Evolutionary conservation across 139 green algal genomes (phyloP).

Genomic region (Micractinium conductrix): DNA sequence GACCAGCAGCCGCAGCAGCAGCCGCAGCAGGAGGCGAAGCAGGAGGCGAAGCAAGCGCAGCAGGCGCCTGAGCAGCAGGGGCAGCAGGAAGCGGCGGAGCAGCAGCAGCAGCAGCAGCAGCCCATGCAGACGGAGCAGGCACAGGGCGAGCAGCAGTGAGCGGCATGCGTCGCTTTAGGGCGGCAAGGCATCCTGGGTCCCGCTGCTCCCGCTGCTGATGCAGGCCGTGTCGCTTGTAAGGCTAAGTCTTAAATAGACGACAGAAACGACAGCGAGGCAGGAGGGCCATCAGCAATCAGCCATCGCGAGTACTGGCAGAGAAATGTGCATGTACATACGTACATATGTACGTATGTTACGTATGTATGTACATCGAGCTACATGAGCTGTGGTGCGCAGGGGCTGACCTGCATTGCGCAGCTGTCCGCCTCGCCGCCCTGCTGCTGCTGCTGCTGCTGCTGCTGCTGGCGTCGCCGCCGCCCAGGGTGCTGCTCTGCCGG

Average conservation of each 20-base stretch:
- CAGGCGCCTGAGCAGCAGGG: background rate
- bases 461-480: background rate
- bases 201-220: too few species aligned
- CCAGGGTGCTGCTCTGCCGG: background rate
- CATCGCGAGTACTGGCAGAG: too few species aligned
- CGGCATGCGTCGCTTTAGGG: too few species aligned
- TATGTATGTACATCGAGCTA: too few species aligned
- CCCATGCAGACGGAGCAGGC: background rate
- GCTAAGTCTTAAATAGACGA: too few species aligned
- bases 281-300: too few species aligned
- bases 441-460: background rate
- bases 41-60: background rate
- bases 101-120: background rate
- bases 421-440: background rate
- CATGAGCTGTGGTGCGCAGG: too few species aligned
- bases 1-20: background rate
- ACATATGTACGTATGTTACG: too few species aligned
- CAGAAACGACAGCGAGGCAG: too few species aligned
- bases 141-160: background rate
- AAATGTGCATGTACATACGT: too few species aligned
- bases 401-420: conserved; percentile 17
- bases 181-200: too few species aligned
- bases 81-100: background rate
- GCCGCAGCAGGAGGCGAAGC: background rate
- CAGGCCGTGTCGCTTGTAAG: too few species aligned